Evolutionary conservation across 2,329 filamentous ascomycete species (phyloP), one percentile per base, ranked within the genome.

Genomic region (Colletotrichum sp.): DNA sequence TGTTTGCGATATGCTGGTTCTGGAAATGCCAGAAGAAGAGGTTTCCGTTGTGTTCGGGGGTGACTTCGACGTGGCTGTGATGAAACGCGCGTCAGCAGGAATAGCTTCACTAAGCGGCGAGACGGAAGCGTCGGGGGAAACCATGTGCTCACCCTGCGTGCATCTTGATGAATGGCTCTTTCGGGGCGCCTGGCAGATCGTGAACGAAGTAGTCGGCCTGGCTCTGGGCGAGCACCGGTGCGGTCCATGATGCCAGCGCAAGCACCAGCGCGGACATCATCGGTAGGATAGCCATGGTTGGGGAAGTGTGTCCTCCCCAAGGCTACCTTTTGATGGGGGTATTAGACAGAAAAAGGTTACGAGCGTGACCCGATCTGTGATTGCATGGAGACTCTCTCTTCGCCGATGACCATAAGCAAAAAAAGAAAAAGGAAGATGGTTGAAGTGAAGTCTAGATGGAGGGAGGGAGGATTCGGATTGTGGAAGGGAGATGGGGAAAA

Each of bases 11-110:
- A 84, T 99, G 97, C 80, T 95, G 92, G 83, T 99, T 99, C 83
- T 98, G 93, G 83, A 95, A 98, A 82, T 98, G 95, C 97, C 97
- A 99, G 89, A 99, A 99, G 89, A 99, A 99, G 21, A 99, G 87
- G 85, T 99, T 98, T 80, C 95, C 96, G 83, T 99, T 95, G 84
- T 94, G 91, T 79, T 95, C 93, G 24, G 94, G 91, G 39, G 93
- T 94, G 81, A 99, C 90, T 86, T 99, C 96, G 84, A 99, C 94
- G 87, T 99, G 97, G 71, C 96, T 98, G 83, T 64, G 80, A 72
- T 73, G 78, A 60, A 70, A 79, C 60, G 77, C 71, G 77, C 76
- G 79, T 82, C 79, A 83, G 81, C 77, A n/a, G 10, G 34, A 52
- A 74, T 30, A 26, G 30, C 32, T 74, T 65, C 64, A 49, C 32